Conservation (phyloP, 2,329 filamentous ascomycete species). For the Pseudomassariella vexata region DNA sequence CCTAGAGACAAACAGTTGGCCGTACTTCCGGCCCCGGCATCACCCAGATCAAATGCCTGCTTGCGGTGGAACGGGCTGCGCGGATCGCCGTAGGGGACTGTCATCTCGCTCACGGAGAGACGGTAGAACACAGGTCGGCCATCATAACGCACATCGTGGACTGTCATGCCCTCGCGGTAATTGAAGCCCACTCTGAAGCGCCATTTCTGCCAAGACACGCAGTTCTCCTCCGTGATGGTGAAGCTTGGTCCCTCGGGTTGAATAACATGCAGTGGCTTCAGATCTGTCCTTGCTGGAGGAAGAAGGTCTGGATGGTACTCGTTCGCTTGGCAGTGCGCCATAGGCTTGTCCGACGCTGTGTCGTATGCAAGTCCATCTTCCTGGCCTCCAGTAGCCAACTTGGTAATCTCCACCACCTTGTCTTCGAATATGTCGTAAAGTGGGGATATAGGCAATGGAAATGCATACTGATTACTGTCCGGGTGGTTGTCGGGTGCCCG, state of each 20-base stretch:
- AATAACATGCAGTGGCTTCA: slow-evolving; percentile 67
- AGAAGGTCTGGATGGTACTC: slow-evolving; percentile 49
- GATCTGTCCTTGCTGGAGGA: slow-evolving; percentile 38
- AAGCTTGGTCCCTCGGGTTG: slow-evolving; percentile 44
- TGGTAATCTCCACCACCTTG: no score
- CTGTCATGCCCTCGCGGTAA: slow-evolving; percentile 53
- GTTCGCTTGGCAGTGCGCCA: slow-evolving; percentile 36
- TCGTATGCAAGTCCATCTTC: slow-evolving; percentile 33
- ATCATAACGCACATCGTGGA: slow-evolving; percentile 58
- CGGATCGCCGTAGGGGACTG: slow-evolving; percentile 58
- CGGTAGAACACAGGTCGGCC: slow-evolving; percentile 54
- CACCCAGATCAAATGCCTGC: slow-evolving; percentile 65
- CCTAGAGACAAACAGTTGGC: slow-evolving; percentile 63
- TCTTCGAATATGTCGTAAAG: no score
- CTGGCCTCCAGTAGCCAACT: slow-evolving; percentile 42
- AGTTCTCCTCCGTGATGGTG: slow-evolving; percentile 20
- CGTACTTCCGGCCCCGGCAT: slow-evolving; percentile 57
- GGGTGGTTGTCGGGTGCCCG: no score
- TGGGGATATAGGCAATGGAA: no score
- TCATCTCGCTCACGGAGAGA: slow-evolving; percentile 55
- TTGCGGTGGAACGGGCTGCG: slow-evolving; percentile 59
- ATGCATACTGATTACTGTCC: slow-evolving; percentile 6
- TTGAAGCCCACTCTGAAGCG: slow-evolving; percentile 59
- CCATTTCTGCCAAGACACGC: slow-evolving; percentile 38
- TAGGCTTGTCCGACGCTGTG: slow-evolving; percentile 30